Evolutionary conservation across 2,329 filamentous ascomycete genomes (phyloP).

Genomic region (Cytospora chrysosperma): DNA sequence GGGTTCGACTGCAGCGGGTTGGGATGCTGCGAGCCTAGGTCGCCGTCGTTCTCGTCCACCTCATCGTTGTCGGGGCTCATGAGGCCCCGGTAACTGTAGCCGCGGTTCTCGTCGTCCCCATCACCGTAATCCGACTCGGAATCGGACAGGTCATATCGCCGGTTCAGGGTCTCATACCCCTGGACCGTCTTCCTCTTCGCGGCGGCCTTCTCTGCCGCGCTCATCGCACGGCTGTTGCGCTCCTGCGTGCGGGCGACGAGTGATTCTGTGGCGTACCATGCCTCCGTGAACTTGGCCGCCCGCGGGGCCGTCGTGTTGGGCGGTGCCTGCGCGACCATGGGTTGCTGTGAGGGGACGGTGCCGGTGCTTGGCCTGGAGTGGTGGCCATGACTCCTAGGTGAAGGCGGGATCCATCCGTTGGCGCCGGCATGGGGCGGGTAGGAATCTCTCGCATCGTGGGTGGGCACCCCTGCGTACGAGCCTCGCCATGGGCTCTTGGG

Average conservation of each 20-base stretch:
- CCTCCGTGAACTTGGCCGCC: slow-evolving; percentile 50
- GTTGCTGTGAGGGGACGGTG: slow-evolving; percentile 28
- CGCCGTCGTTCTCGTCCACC: slow-evolving; percentile 29
- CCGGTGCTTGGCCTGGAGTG: slow-evolving; percentile 31
- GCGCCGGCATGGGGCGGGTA: slow-evolving; percentile 27
- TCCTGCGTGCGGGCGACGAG: slow-evolving; percentile 55
- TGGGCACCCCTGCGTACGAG: slow-evolving; percentile 48
- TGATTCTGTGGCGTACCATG: slow-evolving; percentile 55
- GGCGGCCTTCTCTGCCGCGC: slow-evolving; percentile 33
- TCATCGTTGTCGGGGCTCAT: slow-evolving; percentile 20
- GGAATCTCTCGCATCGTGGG: slow-evolving; percentile 25
- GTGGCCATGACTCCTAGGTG: slow-evolving; percentile 32
- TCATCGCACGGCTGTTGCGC: slow-evolving; percentile 47
- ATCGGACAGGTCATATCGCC: slow-evolving; percentile 43
- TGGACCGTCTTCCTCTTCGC: slow-evolving; percentile 34
- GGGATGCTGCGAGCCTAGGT: slow-evolving; percentile 39
- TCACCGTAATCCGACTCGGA: slow-evolving; percentile 41
- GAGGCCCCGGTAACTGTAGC: slow-evolving; percentile 29
- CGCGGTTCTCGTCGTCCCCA: slow-evolving; percentile 29
- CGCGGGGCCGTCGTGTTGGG: slow-evolving; percentile 37
- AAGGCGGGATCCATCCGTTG: slow-evolving; percentile 22
- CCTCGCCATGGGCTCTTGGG: slow-evolving; percentile 35
- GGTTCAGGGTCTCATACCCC: slow-evolving; percentile 47
- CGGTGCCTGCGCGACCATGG: slow-evolving; percentile 17
- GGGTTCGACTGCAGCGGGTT: slow-evolving; percentile 57